phyloP scores from a whole-genome alignment of 257 asterid species.

The Forsythia suspensa region DNA sequence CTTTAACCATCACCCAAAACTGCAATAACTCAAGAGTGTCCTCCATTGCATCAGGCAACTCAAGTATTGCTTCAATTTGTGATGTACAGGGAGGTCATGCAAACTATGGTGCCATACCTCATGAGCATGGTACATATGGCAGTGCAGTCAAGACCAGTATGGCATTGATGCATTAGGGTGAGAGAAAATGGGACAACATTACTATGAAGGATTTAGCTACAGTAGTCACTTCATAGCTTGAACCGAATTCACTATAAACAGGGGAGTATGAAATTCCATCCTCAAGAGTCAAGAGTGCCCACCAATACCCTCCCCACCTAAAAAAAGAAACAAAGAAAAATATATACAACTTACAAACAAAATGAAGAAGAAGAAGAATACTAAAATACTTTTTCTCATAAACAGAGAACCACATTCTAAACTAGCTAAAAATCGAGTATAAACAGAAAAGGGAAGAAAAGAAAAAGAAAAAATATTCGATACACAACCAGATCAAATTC shows the following conservation, averaged over 20 bases:
- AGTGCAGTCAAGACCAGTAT: not conserved
- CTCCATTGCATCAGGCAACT: not conserved
- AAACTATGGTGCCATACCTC: not conserved
- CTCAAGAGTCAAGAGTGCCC: not conserved
- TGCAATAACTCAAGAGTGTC: not conserved
- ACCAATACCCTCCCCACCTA: not conserved
- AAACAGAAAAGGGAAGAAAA: not conserved
- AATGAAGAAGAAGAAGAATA: no score
- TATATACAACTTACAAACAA: no score
- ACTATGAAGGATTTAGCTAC: not conserved
- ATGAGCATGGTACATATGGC: not conserved
- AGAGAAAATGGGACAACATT: not conserved
- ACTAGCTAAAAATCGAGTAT: not conserved
- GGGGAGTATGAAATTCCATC: not conserved
- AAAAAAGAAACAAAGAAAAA: not conserved
- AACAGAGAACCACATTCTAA: not conserved
- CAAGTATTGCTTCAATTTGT: not conserved
- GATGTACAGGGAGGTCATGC: not conserved
- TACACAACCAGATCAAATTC: not conserved
- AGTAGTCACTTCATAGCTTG: not conserved
- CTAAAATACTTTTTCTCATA: not conserved
- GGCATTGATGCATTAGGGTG: not conserved
- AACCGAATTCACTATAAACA: not conserved
- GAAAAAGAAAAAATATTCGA: not conserved
- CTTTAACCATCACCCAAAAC: no score